Base-by-base conservation (phyloP, 805 yeast genomes). In the Cyberlindnera maclurae region DNA sequence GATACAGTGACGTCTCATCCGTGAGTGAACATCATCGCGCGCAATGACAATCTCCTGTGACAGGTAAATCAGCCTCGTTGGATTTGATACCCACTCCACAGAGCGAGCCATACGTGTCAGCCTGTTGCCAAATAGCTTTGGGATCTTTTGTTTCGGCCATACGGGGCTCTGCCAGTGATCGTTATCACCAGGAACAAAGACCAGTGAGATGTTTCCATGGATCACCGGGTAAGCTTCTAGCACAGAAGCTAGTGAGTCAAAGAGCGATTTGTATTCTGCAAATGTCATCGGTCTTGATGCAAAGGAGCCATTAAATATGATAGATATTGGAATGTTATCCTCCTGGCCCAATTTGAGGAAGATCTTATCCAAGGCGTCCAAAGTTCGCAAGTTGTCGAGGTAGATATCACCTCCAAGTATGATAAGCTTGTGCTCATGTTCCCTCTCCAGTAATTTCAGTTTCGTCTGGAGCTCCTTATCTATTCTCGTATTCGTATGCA, bases 81-180 rank as follows among this genome's bases (percentile, higher is more conserved):
- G 98, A 54, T 93, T 90, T 20, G 89, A 73, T 1, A 76, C 73
- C 72, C 79, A 78, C 24, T 67, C 62, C 31, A 77, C 61, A 45
- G 73, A 68, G 35, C 71, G 70, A 11, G 71, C 73, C 3, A 78
- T 63, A 43, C 87, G 68, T 26, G 71, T 74, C 28, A 90, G 60
- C 43, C 93, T 68, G 41, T 70, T 76, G 4, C 84, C 77, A 55
- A 90, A 89, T 3, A 82, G 62, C 18, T 67, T 64, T 0, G 97
- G 95, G 3, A 93, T 70, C 1, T 77, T 68, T 15, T 67, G 64
- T 51, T 81, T 83, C 0, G 98, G 98, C 79, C 86, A 79, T 1
- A 74, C 60, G 36, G 80, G 67, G 1, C 93, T 75, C 27, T 79
- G 79, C 97, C 97, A 93, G 0, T 96, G 96, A 60, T 93, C 99